Evolutionary conservation across 1,284 basidiomycete species (phyloP).

Genomic region (Tremellales sp.): DNA sequence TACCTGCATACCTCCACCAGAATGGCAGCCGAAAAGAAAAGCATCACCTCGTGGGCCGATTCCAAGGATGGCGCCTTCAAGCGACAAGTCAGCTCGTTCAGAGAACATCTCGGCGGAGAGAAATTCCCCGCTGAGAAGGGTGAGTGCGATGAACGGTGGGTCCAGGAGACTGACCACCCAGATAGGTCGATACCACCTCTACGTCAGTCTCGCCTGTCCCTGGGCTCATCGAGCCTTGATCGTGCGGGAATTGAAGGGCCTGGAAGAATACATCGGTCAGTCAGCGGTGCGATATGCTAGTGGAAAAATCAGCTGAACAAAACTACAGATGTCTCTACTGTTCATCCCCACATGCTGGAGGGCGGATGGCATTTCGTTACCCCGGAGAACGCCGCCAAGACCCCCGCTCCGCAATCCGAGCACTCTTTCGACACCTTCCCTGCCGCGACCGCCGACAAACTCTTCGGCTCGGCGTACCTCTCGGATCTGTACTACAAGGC

Average conservation of each 20-base stretch:
- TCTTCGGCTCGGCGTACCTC: conserved; percentile 67
- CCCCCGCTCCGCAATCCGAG: conserved; percentile 26
- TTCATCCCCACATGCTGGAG: conserved; percentile 79
- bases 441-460: conserved; percentile 65
- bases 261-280: conserved; percentile 77
- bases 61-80: conserved; percentile 75
- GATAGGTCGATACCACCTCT: conserved; percentile 83
- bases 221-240: conserved; percentile 94
- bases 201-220: conserved; percentile 74
- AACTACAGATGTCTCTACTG: conserved; percentile 64
- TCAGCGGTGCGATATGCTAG: background rate
- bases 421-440: conserved; percentile 59
- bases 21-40: conserved; percentile 9
- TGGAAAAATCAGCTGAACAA: background rate
- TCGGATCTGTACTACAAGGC: conserved; percentile 81
- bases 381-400: conserved; percentile 26
- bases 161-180: background rate
- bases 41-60: conserved; percentile 61
- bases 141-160: conserved; percentile 38
- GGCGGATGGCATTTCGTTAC: conserved; percentile 84
- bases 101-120: conserved; percentile 68
- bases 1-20: too few species aligned
- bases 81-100: conserved; percentile 67
- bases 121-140: conserved; percentile 78
- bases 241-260: conserved; percentile 81